Base-by-base conservation (phyloP, 2,329 filamentous ascomycete genomes). In the Fusarium sp. region DNA sequence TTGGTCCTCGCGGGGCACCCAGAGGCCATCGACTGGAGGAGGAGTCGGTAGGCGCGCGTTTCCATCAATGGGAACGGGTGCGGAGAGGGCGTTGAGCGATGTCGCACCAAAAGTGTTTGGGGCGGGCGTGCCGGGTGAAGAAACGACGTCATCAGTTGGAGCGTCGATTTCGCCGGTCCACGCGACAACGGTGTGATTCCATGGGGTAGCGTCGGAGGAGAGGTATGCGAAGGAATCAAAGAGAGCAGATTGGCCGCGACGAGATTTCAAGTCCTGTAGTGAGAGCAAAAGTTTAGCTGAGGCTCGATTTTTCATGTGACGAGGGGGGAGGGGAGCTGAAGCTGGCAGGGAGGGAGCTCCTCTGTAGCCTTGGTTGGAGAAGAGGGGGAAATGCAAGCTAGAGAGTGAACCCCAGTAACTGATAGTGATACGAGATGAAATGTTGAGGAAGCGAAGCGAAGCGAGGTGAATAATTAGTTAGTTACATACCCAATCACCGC, bases 141-240 rank as follows among this genome's bases (percentile, higher is more conserved):
- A 85, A 18, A 84, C 73, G 26, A 77, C 73, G 36, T 82, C 79
- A 49, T 88, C 86, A 45, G 80, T 71, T 6, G 86, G 83, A 8
- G 82, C 84, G 65, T 91, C 89, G 67, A 96, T 92, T 82, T 98
- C 96, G 66, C 96, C 96, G 7, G 96, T 98, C 96, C 96, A 98
- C 51, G 94, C 95, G 60, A 98, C 93, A 11, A 98, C 89, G 2
- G 92, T 96, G 84, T 98, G 96, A 78, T 95, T 94, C 95, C 95
- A 98, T 26, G 92, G 91, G 5, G 92, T 92, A 48, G 93, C 88
- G 63, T 92, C 87, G n/a, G 95, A 97, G 7, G 95, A 94, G 49
- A 98, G 90, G 83, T 97, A 92, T 63, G 92, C 90, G 79, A 98
- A 95, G 15, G 95, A 95, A 82, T 98, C 95, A 83, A 97, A 97